These are phyloP conservation scores for Thermochaetoides thermophila DNA, from an alignment of 495 filamentous ascomycete genomes.

Conservation along the genomic window DNA sequence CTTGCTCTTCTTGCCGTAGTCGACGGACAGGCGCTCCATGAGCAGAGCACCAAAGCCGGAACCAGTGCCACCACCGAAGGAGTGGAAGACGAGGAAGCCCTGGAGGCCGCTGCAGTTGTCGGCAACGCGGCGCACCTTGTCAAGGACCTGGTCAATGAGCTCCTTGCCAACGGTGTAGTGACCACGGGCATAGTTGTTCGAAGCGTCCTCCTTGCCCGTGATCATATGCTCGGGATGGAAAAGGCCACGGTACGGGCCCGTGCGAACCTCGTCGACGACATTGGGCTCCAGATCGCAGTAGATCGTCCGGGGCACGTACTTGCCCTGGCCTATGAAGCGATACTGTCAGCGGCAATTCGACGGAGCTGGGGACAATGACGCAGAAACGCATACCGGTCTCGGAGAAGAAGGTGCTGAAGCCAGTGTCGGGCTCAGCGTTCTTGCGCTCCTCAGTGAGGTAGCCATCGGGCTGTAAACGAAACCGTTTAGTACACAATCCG, in stretches of 20 bases:
- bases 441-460: constrained; percentile 98
- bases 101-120: constrained; percentile 96
- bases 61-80: constrained; percentile 96
- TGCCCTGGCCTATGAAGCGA: constrained; percentile 63
- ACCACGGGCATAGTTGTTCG: constrained; percentile 97
- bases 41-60: constrained; percentile 96
- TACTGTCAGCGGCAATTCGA: constrained; percentile 1
- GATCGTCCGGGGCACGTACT: constrained; percentile 97
- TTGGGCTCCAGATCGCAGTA: constrained; percentile 99
- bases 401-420: constrained; percentile 99
- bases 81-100: constrained; percentile 98
- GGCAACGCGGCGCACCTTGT: constrained; percentile 88
- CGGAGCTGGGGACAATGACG: not conserved
- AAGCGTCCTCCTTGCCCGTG: constrained; percentile 98
- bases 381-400: constrained; percentile 69
- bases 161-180: constrained; percentile 99
- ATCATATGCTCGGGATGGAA: constrained; percentile 99
- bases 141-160: constrained; percentile 90
- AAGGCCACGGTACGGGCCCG: constrained; percentile 83
- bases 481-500: constrained; percentile 23
- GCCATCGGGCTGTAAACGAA: constrained; percentile 66
- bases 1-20: constrained; percentile 99
- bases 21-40: constrained; percentile 93
- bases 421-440: constrained; percentile 78
- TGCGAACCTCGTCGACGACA: constrained; percentile 98